Conservation (phyloP, 2,329 filamentous ascomycete genomes). For the Pseudogymnoascus sp. region DNA sequence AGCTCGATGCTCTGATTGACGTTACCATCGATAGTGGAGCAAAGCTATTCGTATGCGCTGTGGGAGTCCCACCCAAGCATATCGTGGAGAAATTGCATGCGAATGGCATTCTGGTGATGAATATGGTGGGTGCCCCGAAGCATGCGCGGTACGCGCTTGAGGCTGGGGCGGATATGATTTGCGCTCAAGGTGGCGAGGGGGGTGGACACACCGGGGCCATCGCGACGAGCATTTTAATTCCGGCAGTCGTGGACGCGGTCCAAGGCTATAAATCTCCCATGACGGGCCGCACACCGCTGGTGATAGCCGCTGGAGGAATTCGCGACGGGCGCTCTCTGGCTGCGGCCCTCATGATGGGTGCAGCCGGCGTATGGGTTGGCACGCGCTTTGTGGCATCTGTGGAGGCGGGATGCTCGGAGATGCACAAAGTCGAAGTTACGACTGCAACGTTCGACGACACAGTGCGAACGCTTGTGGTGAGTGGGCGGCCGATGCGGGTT, state of each 20-base stretch:
- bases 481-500: constrained; percentile 71
- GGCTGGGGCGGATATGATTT: constrained; percentile 81
- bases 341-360: constrained; percentile 76
- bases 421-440: constrained; percentile 80
- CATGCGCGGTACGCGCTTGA: constrained; percentile 84
- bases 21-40: constrained; percentile 81
- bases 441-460: constrained; percentile 70
- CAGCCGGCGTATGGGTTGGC: constrained; percentile 84
- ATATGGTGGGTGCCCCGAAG: constrained; percentile 91
- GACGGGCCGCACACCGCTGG: constrained; percentile 61
- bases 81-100: constrained; percentile 70
- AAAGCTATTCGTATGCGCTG: constrained; percentile 74
- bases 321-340: constrained; percentile 77
- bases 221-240: constrained; percentile 76
- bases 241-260: constrained; percentile 78
- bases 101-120: constrained; percentile 81
- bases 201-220: constrained; percentile 89
- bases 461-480: constrained; percentile 70
- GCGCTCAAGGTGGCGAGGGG: constrained; percentile 86
- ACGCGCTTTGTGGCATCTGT: constrained; percentile 78
- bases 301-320: constrained; percentile 88
- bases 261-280: constrained; percentile 60
- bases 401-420: constrained; percentile 73
- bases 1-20: constrained; percentile 78
- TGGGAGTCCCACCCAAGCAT: constrained; percentile 69